Evolutionary conservation across 2,329 filamentous ascomycete genomes (phyloP).

Genomic region (Sclerotinia spermophila): DNA sequence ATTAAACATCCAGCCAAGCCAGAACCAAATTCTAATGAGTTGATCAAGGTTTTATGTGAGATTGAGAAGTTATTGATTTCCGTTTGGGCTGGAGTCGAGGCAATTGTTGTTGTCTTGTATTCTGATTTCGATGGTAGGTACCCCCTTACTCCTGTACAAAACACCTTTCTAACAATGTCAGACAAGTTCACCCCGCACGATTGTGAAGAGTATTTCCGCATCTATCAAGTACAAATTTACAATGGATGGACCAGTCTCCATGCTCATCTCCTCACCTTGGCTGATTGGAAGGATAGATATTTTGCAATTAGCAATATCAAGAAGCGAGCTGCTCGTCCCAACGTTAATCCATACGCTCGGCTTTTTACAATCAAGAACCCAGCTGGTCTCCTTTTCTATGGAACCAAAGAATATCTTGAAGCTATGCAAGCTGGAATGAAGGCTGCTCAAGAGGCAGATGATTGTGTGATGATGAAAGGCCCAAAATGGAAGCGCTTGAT

Average conservation of each 20-base stretch:
- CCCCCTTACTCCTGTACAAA: not conserved
- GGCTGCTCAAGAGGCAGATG: constrained; percentile 1
- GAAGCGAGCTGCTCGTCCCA: not conserved
- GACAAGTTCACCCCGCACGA: not conserved
- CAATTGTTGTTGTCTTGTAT: constrained; percentile 7
- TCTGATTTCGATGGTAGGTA: not conserved
- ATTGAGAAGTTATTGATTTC: constrained; percentile 8
- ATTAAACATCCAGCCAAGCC: not conserved
- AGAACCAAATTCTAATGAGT: not conserved
- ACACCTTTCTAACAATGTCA: not conserved
- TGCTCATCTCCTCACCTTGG: not conserved
- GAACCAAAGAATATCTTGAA: not conserved
- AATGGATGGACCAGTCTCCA: not conserved
- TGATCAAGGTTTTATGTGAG: not conserved
- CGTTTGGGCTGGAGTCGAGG: constrained; percentile 14
- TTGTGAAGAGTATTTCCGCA: not conserved
- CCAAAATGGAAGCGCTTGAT: not conserved
- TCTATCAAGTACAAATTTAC: not conserved
- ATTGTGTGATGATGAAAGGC: not conserved
- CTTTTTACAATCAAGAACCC: constrained; percentile 3
- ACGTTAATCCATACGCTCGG: not conserved
- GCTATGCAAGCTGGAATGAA: constrained; percentile 1
- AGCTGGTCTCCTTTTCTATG: not conserved
- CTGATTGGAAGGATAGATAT: constrained; percentile 11
- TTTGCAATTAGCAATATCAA: constrained; percentile 6